Base-by-base conservation (phyloP, 2,329 filamentous ascomycete genomes). In the Alternaria sp. region DNA sequence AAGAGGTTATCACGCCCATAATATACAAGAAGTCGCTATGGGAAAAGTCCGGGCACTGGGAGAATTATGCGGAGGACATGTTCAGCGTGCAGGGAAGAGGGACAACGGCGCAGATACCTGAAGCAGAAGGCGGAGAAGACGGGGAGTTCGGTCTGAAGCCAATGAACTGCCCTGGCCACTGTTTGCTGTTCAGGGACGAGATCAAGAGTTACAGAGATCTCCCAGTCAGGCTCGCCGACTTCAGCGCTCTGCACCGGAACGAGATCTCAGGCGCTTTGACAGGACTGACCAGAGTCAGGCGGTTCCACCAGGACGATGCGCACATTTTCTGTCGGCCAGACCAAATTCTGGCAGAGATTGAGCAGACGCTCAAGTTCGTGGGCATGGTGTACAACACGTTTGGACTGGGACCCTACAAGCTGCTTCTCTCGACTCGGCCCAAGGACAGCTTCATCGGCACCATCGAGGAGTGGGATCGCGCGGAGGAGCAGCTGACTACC, bases 81-180 rank as follows among this genome's bases (percentile, higher is more conserved):
- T 97, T 94, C 80, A 90, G 91, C 58, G 93, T 97, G 26, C 88
- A 82, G 21, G 85, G 84, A 2, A 83, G 85, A 15, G 84, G 83
- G n/a, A 81, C 82, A 32, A 81, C 76, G 21, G 82, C 82, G 4
- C 75, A 82, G 49, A 75, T 67, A n/a, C 74, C 81, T 32, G 80
- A 80, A 6, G 78, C 78, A 3, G 84, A 87, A 64, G 67, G 79
- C 8, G 85, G 83, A 19, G 87, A 89, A 64, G 88, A 91, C 65
- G 89, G 90, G 67, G 90, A 92, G 66, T 96, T 92, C 79, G 92
- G 92, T 17, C 82, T 97, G 70, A 97, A 97, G 80, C 93, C 93
- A 13, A 97, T 97, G 93, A 97, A 97, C 77, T 97, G 93, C 76
- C 93, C 93, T 0, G 93, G 93, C 4, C 93, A 97, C 79, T 96